Base-by-base conservation (phyloP, 2,329 filamentous ascomycete genomes). In the Curvularia lunata region DNA sequence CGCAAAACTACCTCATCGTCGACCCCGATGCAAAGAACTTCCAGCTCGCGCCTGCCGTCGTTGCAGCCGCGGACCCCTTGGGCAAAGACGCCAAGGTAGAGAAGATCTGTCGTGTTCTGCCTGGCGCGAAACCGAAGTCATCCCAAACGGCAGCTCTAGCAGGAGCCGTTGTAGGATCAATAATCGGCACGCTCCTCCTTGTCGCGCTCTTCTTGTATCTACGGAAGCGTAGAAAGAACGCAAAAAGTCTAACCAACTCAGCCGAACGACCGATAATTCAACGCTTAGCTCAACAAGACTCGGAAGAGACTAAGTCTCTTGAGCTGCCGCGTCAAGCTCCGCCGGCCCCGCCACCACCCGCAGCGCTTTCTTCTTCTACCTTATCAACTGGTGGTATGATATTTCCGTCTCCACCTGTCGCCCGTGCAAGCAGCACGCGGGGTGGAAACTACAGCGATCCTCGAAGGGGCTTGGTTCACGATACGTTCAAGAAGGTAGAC, bases 1-100 rank as follows among this genome's bases (percentile, higher is more conserved):
- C 61, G 3, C 63, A 65, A 30, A 65, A 65, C 42, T 65, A 65
- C 47, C 61, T 65, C 40, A 53, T 65, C 9, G 61, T 65, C 41
- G 58, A 65, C 34, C 61, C 63, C 4, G 63, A 65, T 18, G 61
- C 58, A 8, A 52, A 51, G n/a, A 65, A 54, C 43, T 65, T 63
- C 42, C 61, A 65, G 23, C 46, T 65, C 34, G 63, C 63, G 10
- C 63, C 61, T 12, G 63, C 63, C 5, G 56, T 65, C 5, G 48
- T 59, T 23, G 19, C 63, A 38, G 48, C 61, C 2, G 56, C 58
- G 46, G 63, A 63, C 18, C 61, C 58, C 41, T 57, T 51, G 34
- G 58, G 56, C 23, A 58, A 58, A 7, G 58, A 63, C 18, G 58
- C 60, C 41, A 62, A 61, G 32, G 30, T 64, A 40, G 62, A 58